Evolutionary conservation across 768 basidiomycete species (phyloP), one percentile per base, ranked within the genome.

Genomic region (Mrakia gelida): DNA sequence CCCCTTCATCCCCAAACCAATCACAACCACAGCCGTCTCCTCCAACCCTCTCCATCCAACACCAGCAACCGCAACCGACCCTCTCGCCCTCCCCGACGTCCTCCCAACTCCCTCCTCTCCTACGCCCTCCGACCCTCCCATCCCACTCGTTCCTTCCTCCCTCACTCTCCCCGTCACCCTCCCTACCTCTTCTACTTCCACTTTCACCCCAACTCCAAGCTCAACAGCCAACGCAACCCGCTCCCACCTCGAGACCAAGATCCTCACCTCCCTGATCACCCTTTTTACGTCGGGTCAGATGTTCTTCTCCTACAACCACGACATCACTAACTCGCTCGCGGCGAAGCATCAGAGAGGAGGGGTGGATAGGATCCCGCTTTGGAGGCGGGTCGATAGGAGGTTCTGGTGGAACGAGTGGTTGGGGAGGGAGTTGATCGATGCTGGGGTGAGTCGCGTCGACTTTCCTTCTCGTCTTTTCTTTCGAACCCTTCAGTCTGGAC

Each of bases 341-440:
- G 74, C 41, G 32, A 77, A 77, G 49, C 56, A 54, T 13, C 41
- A 70, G 43, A 59, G 28, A 18, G 68, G 56, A 41, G 30, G 28
- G 11, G 30, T 77, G 54, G 28, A 91, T 0, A 89, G 89, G 0
- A 87, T 95, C 21, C 95, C 97, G 0, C 87, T 98, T 5, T 98
- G 96, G 95, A 88, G 94, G 38, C 87, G 94, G 18, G 92, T 94
- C 0, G 93, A 98, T 81, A 88, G 88, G 68, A 91, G 92, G 62
- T 98, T 93, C 83, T 98, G 95, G 92, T 98, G 95, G 94, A 99
- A 98, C 82, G 92, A 94, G 81, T 90, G 90, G 88, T 87, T 98
- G 77, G 87, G 89, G 38, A 91, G 91, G 80, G 91, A 92, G 2
- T 91, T 99, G 80, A 86, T 94, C 56, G 93, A 98, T 79, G 91